A percentile compares a stretch with the other conserved stretches of the same genome.
Evolutionary conservation across 805 yeast genomes (phyloP).

Genomic region (Candida silvicultrix): DNA sequence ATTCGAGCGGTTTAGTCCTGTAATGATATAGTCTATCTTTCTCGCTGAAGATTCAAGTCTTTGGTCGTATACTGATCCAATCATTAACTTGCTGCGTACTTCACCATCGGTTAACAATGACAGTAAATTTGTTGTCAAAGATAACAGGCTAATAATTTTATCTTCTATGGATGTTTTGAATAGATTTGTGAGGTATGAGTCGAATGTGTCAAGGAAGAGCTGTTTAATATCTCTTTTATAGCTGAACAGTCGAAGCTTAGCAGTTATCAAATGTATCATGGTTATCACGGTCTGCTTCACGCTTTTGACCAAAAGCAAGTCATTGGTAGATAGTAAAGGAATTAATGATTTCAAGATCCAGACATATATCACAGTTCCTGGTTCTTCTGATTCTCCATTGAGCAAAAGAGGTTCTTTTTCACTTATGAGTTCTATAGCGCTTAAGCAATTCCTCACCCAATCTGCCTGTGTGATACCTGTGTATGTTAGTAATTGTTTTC

Average conservation of each 20-base stretch:
- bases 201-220: conserved; percentile 10
- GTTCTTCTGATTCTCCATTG: conserved; percentile 7
- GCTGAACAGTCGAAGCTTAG: conserved; percentile 14
- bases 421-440: conserved; percentile 18
- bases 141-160: conserved; percentile 7
- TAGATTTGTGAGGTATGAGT: conserved; percentile 7
- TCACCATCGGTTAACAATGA: conserved; percentile 18
- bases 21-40: conserved; percentile 15
- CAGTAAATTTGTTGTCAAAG: conserved; percentile 15
- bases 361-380: conserved; percentile 7
- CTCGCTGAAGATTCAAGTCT: conserved; percentile 18
- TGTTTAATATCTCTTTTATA: conserved; percentile 14
- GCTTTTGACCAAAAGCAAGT: conserved; percentile 8
- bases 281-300: conserved; percentile 18
- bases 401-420: conserved; percentile 15
- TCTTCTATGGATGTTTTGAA: conserved; percentile 11
- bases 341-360: conserved; percentile 18
- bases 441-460: conserved; percentile 15
- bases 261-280: conserved; percentile 12
- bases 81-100: conserved; percentile 13
- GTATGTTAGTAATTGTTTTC: not conserved
- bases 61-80: conserved; percentile 17
- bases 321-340: conserved; percentile 9
- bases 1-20: conserved; percentile 2
- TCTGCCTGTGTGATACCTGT: conserved; percentile 1